Base-by-base conservation (phyloP, 2,329 filamentous ascomycete genomes). In the Neofusicoccum ribis region DNA sequence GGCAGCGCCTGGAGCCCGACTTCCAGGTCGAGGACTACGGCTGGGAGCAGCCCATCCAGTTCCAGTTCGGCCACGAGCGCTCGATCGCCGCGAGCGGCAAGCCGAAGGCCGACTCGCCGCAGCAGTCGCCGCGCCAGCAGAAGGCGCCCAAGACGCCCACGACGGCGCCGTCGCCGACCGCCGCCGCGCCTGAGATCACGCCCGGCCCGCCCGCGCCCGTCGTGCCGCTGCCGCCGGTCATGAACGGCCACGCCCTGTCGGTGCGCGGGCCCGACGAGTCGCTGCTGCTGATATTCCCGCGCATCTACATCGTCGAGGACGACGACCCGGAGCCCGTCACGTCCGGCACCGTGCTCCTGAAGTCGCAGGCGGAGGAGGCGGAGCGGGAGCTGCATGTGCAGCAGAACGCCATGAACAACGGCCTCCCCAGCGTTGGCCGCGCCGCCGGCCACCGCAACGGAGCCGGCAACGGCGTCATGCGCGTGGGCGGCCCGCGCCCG, bases 21-120 rank as follows among this genome's bases (percentile, higher is more conserved):
- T 63, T 63, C 60, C 60, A 63, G 46, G 46, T 63, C 60, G 46
- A 63, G 23, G 39, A 63, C 60, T 51, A 41, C 60, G 60, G 49
- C 36, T 63, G 46, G 60, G 46, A 52, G 60, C 27, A 34, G 12
- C 60, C 56, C 23, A 60, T 60, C 56, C 41, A 47, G 31, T 60
- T 60, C 56, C 56, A 60, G 31, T 60, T 46, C 56, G 56, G 47
- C 27, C n/a, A 37, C 31, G 50, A 27, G 12, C 41, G 15, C 7
- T 31, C 39, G 27, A 6, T 36, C 41, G 2, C 12, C 12, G 27
- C 14, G 39, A 44, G 20, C 39, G 14, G 20, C 14, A 23, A 49
- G 43, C 8, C 20, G 23, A 36, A 51, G 20, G 14, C 12, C n/a
- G 31, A 60, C 27, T 31, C 41, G 5, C 56, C 41, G 15, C 56